Evolutionary conservation across 768 basidiomycete genomes (phyloP).

Genomic region (Mycena crocata): DNA sequence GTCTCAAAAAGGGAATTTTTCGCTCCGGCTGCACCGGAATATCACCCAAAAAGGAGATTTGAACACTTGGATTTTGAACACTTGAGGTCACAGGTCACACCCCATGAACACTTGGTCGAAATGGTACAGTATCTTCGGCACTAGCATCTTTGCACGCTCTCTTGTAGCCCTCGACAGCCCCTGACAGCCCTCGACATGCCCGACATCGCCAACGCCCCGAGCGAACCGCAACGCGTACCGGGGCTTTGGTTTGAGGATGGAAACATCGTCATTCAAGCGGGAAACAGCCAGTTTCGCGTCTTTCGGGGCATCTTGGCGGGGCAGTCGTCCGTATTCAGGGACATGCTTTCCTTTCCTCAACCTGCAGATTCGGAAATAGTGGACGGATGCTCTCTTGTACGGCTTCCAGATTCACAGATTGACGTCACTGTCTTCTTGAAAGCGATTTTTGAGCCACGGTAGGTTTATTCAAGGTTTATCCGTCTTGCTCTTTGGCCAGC

Average conservation of each 20-base stretch:
- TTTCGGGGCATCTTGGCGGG: not conserved
- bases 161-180: too few relatives aligned
- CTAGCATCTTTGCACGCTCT: too few relatives aligned
- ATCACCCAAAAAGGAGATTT: too few relatives aligned
- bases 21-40: too few relatives aligned
- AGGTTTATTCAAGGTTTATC: not conserved
- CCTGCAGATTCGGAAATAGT: conserved; percentile 30
- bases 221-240: not conserved
- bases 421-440: conserved; percentile 7
- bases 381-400: conserved; percentile 37
- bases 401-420: conserved; percentile 33
- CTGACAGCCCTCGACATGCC: too few relatives aligned
- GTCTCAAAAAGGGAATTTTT: too few relatives aligned
- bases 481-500: not conserved
- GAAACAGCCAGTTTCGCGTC: conserved; percentile 6
- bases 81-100: too few relatives aligned
- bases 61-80: too few relatives aligned
- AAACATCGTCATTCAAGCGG: conserved; percentile 17
- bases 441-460: conserved; percentile 9
- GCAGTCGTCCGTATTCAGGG: conserved; percentile 8
- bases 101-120: too few relatives aligned
- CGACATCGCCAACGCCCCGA: too few relatives aligned
- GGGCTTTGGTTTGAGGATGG: conserved; percentile 23
- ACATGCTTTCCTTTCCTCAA: conserved; percentile 26
- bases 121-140: too few relatives aligned